Evolutionary conservation across 371 early-diverging fungal species (phyloP), one percentile per base, ranked within the genome.

Genomic region (Mortierella sp.): DNA sequence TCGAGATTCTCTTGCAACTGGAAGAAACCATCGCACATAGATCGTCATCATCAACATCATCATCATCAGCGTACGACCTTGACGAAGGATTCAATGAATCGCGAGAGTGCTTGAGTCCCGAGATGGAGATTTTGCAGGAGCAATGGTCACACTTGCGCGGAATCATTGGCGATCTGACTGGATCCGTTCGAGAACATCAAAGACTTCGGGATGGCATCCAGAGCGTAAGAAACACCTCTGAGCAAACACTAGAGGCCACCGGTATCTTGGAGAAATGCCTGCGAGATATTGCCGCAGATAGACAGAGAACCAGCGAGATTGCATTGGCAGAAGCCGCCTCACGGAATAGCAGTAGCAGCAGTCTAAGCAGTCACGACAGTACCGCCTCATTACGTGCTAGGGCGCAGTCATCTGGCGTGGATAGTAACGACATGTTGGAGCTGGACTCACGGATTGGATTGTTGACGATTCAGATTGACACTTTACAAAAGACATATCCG

Each of bases 401-500:
- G 14, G 12, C 72, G 3, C 54, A 18, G 14, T 63, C 73, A 1
- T 43, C 58, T 11, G 74, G 72, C 6, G 70, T 80, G 16, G 81
- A 75, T 22, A 71, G 81, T 54, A 83, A 83, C 52, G 77, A 83
- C 62, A 77, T 83, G 74, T 45, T 83, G 62, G 83, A 83, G 28
- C 60, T 83, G 22, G 77, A 77, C 35, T 83, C 83, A 24, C 61
- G 77, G 55, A 66, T 73, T 8, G 83, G 71, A 10, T 30, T 77
- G 51, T 47, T 83, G 54, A 52, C 67, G 0, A 24, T 83, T 12
- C 70, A 83, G 47, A 71, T 83, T 35, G 73, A 70, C 12, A 64
- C 83, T 0, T 62, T 83, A 1, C 77, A 77, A 43, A 77, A 73
- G 28, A 68, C 74, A 22, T 83, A 77, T 32, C 77, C 83, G 1